Evolutionary conservation across 441 rosid genomes (phyloP), one percentile per base, ranked within the genome.

Genomic region (Populus hybrid): DNA sequence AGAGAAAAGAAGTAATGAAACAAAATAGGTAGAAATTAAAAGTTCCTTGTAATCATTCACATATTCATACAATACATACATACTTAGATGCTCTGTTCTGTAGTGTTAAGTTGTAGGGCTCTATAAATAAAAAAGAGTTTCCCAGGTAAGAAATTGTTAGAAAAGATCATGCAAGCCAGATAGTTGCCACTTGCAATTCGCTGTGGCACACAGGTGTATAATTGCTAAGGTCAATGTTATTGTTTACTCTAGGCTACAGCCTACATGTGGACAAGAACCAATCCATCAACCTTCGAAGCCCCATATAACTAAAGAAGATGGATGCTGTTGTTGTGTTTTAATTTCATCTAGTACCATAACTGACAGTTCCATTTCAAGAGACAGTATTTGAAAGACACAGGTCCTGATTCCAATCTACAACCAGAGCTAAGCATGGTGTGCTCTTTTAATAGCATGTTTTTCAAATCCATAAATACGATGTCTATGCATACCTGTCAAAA

Each of bases 401-500:
- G 64, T 40, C 76, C 56, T 16, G 16, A 7, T 71, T 77, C 40
- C 77, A 53, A 24, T 72, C n/a, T 18, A 31, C 14, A 71, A 4
- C 56, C 16, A 20, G 24, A 69, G 6, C 18, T 35, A 28, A 56
- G 42, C 29, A 78, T 24, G 36, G 12, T 31, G 59, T 11, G 23
- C 9, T 2, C 8, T 1, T 1, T 56, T 28, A 26, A 20, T 23
- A 6, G 56, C 40, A 23, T 5, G 36, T 20, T 16, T 21, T n/a
- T 65, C 21, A 61, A 38, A 24, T 20, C 40, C n/a, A 36, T 18
- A 18, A 12, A 28, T 7, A 24, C 76, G 21, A 72, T 61, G 38
- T 53, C 50, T 56, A 72, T 6, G 18, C 90, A 82, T 83, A 82
- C 98, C 98, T 90, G 86, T 93, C 98, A 83, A 88, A 92, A 69